These are phyloP conservation scores for Pleurotus platypus DNA, from an alignment of 768 basidiomycete species.

Conservation along the genomic window DNA sequence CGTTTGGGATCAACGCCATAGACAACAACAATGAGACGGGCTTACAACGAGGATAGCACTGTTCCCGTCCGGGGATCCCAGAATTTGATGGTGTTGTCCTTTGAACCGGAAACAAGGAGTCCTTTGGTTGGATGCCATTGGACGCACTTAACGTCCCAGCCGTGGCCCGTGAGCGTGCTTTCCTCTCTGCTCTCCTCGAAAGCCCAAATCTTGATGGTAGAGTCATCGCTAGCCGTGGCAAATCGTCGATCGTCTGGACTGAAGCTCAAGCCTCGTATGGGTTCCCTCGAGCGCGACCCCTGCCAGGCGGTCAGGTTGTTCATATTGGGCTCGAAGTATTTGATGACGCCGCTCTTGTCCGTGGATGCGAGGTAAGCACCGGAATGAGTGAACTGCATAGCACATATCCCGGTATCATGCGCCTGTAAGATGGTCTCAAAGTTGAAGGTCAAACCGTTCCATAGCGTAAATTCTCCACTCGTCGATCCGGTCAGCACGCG, in stretches of 20 bases:
- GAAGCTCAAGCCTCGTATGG: constrained; percentile 87
- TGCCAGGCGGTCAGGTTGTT: constrained; percentile 95
- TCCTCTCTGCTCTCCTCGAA: constrained; percentile 92
- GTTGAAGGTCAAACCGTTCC: constrained; percentile 99
- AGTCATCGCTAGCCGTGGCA: constrained; percentile 94
- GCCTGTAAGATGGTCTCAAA: constrained; percentile 99
- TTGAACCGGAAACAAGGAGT: constrained; percentile 89
- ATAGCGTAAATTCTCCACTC: constrained; percentile 96
- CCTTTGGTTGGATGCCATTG: constrained; percentile 99
- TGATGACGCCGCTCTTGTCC: constrained; percentile 92
- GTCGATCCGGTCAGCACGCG: constrained; percentile 93
- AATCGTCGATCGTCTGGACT: constrained; percentile 90
- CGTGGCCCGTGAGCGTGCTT: constrained; percentile 88
- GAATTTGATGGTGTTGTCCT: constrained; percentile 98
- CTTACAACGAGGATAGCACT: constrained; percentile 85
- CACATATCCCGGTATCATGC: constrained; percentile 91
- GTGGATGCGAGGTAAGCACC: constrained; percentile 92
- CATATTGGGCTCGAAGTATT: constrained; percentile 99
- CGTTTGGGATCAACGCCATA: not conserved
- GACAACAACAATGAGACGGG: constrained; percentile 5
- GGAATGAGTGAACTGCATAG: constrained; percentile 86
- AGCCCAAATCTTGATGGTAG: constrained; percentile 91
- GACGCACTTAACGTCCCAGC: constrained; percentile 98
- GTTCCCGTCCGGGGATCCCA: constrained; percentile 98
- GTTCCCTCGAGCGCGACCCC: constrained; percentile 83